Base-by-base conservation (phyloP, 805 yeast genomes). In the Lachancea waltii region DNA sequence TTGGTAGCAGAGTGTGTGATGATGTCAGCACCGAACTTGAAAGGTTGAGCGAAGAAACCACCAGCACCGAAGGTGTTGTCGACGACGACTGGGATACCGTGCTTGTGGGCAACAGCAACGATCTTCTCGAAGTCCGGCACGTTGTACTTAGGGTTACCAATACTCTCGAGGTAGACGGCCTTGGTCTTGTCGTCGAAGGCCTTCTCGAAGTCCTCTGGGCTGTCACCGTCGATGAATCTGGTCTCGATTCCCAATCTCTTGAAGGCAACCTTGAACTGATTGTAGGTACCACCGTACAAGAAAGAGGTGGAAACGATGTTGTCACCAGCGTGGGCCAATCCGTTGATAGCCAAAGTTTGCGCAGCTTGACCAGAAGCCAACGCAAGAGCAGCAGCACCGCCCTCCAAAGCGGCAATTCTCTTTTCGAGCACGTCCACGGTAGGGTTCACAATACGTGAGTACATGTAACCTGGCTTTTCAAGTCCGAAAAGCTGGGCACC, bases 51-150 rank as follows among this genome's bases (percentile, higher is more conserved):
- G 53, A 84, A 75, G 69, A 66, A 87, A 35, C 97, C 97, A 64
- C 95, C 97, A 30, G 96, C 96, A 58, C 95, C 97, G 54, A 89
- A 89, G 14, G 97, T 89, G 76, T 89, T 89, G 66, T 89, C 97
- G 33, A 84, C 95, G 35, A 89, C 90, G 33, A 90, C 78, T 35
- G 95, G 95, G 34, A 87, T 70, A 44, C 96, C 96, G 48, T 83
- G 73, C 42, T 80, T 76, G 63, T 86, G 96, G 38, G 95, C 95
- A 36, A 84, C 68, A 22, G 72, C 79, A 33, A 75, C 74, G 46
- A 89, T 72, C 40, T 69, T 75, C 62, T 82, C 86, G 53, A 90
- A 85, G 63, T 89, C 96, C 40, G 97, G 97, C 41, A 89, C 81
- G 58, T 84, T 85, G 66, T 83, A 87, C 56, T 80, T 81, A 43